Evolutionary conservation across 305 asterid species (phyloP).

Genomic region (Solanum hybrid): DNA sequence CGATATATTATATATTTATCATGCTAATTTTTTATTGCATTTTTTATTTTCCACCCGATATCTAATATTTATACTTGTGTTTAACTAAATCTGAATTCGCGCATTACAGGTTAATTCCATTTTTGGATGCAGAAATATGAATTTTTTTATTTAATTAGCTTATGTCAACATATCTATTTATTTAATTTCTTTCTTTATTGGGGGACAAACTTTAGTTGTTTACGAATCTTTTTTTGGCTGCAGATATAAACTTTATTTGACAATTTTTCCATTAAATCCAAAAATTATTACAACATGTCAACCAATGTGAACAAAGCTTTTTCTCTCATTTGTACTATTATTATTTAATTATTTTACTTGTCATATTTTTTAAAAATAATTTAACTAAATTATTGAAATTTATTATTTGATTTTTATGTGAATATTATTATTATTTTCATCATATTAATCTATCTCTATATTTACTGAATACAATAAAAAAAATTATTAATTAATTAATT

Average conservation of each 20-base stretch:
- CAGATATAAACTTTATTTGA: background rate
- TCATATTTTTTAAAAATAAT: background rate
- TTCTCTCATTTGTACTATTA: background rate
- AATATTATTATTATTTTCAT: background rate
- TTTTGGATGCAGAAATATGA: background rate
- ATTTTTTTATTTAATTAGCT: too few relatives aligned
- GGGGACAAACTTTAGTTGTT: background rate
- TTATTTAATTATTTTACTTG: background rate
- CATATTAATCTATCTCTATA: background rate
- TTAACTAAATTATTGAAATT: background rate
- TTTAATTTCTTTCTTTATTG: background rate
- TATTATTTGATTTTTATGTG: background rate
- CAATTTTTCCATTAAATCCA: background rate
- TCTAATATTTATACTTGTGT: background rate
- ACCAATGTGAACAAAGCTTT: background rate
- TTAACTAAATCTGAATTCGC: background rate
- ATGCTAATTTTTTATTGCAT: background rate
- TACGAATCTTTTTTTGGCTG: background rate
- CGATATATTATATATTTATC: background rate
- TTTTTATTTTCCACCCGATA: background rate
- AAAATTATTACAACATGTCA: background rate
- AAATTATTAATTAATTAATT: background rate
- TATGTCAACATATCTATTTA: background rate
- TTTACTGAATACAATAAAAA: background rate
- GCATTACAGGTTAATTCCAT: background rate